Conservation (phyloP, 2,329 filamentous ascomycete genomes). For the Ramularia endophylla region DNA sequence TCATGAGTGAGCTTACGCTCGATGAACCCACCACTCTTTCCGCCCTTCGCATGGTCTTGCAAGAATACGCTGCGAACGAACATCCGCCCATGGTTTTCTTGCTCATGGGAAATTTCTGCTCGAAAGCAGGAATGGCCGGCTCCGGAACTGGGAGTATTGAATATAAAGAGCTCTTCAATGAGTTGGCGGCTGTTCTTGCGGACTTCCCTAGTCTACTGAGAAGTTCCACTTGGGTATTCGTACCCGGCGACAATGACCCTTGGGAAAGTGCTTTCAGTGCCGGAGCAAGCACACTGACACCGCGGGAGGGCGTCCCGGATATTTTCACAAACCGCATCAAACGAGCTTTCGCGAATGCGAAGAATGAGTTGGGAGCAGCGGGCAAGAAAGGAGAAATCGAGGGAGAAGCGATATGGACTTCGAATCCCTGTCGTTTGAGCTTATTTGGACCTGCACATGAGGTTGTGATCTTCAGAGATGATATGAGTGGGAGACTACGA, state of each 20-base stretch:
- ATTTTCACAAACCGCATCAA: slow-evolving; percentile 85
- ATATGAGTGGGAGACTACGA: slow-evolving; percentile 72
- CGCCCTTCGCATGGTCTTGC: slow-evolving; percentile 73
- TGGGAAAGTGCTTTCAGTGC: slow-evolving; percentile 84
- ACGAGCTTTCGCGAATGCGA: slow-evolving; percentile 71
- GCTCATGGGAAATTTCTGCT: slow-evolving; percentile 76
- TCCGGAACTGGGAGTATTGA: slow-evolving; percentile 76
- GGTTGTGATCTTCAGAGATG: slow-evolving; percentile 79
- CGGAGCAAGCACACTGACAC: slow-evolving; percentile 65
- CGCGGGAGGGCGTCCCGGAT: slow-evolving; percentile 68
- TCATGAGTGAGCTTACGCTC: slow-evolving; percentile 80
- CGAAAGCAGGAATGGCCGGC: slow-evolving; percentile 54
- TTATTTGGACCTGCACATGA: slow-evolving; percentile 87
- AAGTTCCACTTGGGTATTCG: slow-evolving; percentile 79
- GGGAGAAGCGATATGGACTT: slow-evolving; percentile 79
- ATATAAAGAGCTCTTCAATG: slow-evolving; percentile 95
- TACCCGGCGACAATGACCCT: slow-evolving; percentile 95
- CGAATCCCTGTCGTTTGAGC: slow-evolving; percentile 74
- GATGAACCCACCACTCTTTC: slow-evolving; percentile 77
- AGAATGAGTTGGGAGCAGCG: slow-evolving; percentile 55
- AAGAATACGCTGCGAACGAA: slow-evolving; percentile 63
- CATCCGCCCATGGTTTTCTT: slow-evolving; percentile 66
- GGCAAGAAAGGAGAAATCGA: slow-evolving; percentile 46
- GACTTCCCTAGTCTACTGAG: slow-evolving; percentile 79
- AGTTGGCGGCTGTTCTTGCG: slow-evolving; percentile 70